Conservation (phyloP, 495 filamentous ascomycete species). For the Gamarada debralockiae region DNA sequence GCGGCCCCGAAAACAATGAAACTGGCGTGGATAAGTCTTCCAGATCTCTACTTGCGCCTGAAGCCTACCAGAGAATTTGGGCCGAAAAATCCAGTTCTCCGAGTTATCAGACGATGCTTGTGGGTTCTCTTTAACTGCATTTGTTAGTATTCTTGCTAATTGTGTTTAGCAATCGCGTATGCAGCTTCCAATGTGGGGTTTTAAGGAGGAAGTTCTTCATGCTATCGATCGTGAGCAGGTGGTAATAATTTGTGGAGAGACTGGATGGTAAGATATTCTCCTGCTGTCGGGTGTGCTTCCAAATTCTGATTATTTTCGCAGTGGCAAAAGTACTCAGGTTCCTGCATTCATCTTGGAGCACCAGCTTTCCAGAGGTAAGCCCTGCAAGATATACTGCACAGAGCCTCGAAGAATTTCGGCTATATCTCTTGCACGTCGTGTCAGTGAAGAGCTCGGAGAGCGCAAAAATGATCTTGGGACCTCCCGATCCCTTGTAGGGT, state of each 20-base stretch:
- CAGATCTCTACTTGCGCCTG: constrained; percentile 32
- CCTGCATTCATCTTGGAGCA: constrained; percentile 89
- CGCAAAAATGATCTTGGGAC: constrained; percentile 77
- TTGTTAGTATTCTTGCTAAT: constrained; percentile 17
- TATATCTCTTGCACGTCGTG: constrained; percentile 83
- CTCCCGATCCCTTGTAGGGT: constrained; percentile 78
- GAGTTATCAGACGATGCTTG: constrained; percentile 56
- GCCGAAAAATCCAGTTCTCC: constrained; percentile 57
- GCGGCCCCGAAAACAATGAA: constrained; percentile 39
- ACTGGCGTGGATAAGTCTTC: constrained; percentile 30
- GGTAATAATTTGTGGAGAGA: constrained; percentile 91
- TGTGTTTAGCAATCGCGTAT: constrained; percentile 46
- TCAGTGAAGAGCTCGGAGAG: constrained; percentile 93
- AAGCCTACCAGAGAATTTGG: constrained; percentile 64
- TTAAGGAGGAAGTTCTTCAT: constrained; percentile 68
- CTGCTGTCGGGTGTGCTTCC: constrained; percentile 24
- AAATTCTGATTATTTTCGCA: constrained; percentile 1
- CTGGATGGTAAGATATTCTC: constrained; percentile 57
- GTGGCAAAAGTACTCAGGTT: constrained; percentile 93
- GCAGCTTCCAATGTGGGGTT: constrained; percentile 85
- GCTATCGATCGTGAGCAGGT: constrained; percentile 74
- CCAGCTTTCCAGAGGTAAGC: constrained; percentile 71
- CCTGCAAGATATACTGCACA: constrained; percentile 91
- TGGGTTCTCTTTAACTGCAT: constrained; percentile 1
- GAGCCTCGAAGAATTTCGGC: constrained; percentile 96